Evolutionary conservation across 73 alveolate genomes (phyloP).

Genomic region (Tetrahymena borealis): DNA sequence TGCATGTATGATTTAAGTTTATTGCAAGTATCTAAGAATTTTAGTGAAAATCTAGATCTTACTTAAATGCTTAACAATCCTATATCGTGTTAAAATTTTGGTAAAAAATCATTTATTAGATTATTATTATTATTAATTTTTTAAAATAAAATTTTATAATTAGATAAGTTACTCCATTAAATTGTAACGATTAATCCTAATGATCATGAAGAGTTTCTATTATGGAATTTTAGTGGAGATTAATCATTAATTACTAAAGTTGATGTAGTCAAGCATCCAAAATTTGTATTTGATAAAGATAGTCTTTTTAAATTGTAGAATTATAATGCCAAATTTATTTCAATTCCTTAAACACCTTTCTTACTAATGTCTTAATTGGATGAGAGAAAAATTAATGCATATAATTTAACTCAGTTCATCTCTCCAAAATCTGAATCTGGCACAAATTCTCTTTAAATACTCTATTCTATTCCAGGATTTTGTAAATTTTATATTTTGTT

Average conservation of each 20-base stretch:
- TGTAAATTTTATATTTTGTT: not conserved
- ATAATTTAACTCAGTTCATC: not conserved
- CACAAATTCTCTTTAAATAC: too few relatives aligned
- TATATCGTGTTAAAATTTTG: not conserved
- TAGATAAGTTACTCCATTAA: too few relatives aligned
- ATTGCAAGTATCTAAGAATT: not conserved
- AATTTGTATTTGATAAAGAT: too few relatives aligned
- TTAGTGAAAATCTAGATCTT: not conserved
- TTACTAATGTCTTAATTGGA: not conserved
- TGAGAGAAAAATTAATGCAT: not conserved
- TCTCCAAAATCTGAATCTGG: not conserved
- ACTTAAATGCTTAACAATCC: not conserved
- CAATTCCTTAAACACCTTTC: not conserved
- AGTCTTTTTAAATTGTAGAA: too few relatives aligned
- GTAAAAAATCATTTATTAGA: not conserved
- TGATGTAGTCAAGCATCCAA: too few relatives aligned
- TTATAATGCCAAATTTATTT: not conserved
- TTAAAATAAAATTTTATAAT: too few relatives aligned
- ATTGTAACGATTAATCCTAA: not conserved
- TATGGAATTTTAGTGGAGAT: not conserved
- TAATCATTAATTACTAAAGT: not conserved
- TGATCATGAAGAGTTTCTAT: not conserved
- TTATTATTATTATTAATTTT: too few relatives aligned
- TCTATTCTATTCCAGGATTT: not conserved
- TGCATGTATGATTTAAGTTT: not conserved